Evolutionary conservation across 2,329 filamentous ascomycete species (phyloP).

Genomic region (Cladosporium oxysporum): DNA sequence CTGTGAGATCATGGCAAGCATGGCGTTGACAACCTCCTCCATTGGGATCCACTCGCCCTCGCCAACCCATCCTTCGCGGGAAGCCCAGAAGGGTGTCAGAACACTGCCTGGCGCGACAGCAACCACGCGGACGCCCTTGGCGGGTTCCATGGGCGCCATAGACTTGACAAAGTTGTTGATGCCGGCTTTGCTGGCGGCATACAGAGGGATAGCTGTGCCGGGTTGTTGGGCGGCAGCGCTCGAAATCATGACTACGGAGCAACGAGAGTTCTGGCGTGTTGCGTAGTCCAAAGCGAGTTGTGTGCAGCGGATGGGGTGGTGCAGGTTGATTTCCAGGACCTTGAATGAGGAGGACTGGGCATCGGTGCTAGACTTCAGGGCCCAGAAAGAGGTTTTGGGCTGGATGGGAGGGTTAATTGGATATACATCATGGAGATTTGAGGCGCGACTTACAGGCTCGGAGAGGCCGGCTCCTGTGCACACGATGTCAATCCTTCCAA

Average conservation of each 20-base stretch:
- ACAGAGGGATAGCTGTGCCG: slow-evolving; percentile 41
- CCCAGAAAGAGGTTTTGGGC: slow-evolving; percentile 19
- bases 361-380: slow-evolving; percentile 15
- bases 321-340: slow-evolving; percentile 46
- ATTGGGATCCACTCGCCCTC: slow-evolving; percentile 18
- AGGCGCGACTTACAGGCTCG: slow-evolving; percentile 36
- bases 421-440: neutral
- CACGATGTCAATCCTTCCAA: slow-evolving; percentile 46
- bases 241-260: slow-evolving; percentile 40
- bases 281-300: slow-evolving; percentile 45
- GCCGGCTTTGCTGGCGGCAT: slow-evolving; percentile 44
- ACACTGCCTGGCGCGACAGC: slow-evolving; percentile 61
- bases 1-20: slow-evolving; percentile 21
- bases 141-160: slow-evolving; percentile 48
- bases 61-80: slow-evolving; percentile 10
- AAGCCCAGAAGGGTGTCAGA: slow-evolving; percentile 43
- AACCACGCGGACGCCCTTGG: slow-evolving; percentile 55
- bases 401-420: neutral
- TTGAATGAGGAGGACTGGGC: slow-evolving; percentile 27
- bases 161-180: slow-evolving; percentile 49
- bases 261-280: slow-evolving; percentile 25
- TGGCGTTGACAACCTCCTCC: slow-evolving; percentile 22
- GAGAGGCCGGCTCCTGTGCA: slow-evolving; percentile 47
- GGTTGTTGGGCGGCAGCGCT: slow-evolving; percentile 44
- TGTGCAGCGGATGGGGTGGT: slow-evolving; percentile 46